phyloP scores from a whole-genome alignment of 352 stramenopile genomes.

The Pythium sp. region DNA sequence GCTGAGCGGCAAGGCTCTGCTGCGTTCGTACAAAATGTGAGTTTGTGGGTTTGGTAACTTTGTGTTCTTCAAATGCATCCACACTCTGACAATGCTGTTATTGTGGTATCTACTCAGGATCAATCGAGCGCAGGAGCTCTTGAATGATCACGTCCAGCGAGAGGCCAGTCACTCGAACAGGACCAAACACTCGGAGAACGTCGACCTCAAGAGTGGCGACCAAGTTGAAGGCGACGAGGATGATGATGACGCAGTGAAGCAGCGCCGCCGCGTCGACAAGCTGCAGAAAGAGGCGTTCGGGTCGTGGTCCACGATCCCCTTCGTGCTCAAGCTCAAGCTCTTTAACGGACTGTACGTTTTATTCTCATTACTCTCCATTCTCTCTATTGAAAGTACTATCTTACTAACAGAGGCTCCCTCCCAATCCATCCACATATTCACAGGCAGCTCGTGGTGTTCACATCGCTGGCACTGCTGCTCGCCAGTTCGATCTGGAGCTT shows the following conservation, averaged over 20 bases:
- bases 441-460: slow-evolving; percentile 59
- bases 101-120: slow-evolving; percentile 7
- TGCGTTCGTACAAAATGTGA: slow-evolving; percentile 51
- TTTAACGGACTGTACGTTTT: slow-evolving; percentile 65
- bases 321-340: slow-evolving; percentile 55
- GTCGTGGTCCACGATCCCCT: slow-evolving; percentile 38
- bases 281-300: slow-evolving; percentile 13
- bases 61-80: background rate
- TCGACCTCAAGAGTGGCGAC: no score
- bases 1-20: slow-evolving; percentile 55
- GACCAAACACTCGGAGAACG: background rate
- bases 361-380: background rate
- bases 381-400: background rate
- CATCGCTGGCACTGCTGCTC: slow-evolving; percentile 51
- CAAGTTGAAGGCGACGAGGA: background rate
- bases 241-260: background rate
- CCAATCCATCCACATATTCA: no score
- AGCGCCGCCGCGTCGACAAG: background rate
- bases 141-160: slow-evolving; percentile 13
- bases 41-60: slow-evolving; percentile 4
- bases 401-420: background rate
- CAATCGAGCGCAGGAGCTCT: slow-evolving; percentile 16
- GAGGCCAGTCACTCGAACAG: background rate
- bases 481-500: slow-evolving; percentile 73
- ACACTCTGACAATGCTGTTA: background rate